phyloP scores from a whole-genome alignment of 441 rosid genomes.

The Adansonia madagascariensis region DNA sequence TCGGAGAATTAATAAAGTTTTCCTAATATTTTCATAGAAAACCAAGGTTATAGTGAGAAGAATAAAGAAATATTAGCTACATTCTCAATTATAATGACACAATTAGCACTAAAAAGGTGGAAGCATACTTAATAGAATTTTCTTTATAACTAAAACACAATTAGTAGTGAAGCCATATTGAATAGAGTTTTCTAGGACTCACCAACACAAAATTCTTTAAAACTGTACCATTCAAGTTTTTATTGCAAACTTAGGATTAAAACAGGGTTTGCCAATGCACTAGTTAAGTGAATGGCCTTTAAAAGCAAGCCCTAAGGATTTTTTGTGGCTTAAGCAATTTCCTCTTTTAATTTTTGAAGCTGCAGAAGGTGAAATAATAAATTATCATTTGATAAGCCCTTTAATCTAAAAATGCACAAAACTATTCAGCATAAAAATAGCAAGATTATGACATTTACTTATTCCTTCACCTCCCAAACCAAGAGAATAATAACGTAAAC shows the following conservation, averaged over 20 bases:
- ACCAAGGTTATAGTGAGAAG: conserved; percentile 13
- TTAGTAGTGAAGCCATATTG: no score
- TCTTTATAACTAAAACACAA: no score
- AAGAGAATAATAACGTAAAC: no score
- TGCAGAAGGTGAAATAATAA: background rate
- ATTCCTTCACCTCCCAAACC: background rate
- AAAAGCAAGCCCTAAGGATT: background rate
- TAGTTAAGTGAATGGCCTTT: background rate
- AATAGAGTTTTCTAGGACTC: conserved; percentile 34
- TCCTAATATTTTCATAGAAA: conserved; percentile 44
- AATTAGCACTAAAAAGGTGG: no score
- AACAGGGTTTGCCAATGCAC: no score
- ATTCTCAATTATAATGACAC: background rate
- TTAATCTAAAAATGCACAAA: background rate
- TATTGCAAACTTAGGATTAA: conserved; percentile 25
- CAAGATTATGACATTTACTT: background rate
- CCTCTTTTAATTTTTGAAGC: background rate
- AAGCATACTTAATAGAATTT: no score
- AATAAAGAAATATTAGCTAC: background rate
- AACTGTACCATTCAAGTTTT: conserved; percentile 40
- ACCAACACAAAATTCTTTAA: conserved; percentile 61
- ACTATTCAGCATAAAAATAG: background rate
- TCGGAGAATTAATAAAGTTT: conserved; percentile 56
- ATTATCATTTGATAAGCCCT: background rate
- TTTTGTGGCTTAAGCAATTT: background rate